A percentile compares a stretch with the other conserved stretches of the same genome.
These are phyloP conservation scores for Thuja plicata DNA, from an alignment of 83 land plant genomes.

Conservation along the genomic window DNA sequence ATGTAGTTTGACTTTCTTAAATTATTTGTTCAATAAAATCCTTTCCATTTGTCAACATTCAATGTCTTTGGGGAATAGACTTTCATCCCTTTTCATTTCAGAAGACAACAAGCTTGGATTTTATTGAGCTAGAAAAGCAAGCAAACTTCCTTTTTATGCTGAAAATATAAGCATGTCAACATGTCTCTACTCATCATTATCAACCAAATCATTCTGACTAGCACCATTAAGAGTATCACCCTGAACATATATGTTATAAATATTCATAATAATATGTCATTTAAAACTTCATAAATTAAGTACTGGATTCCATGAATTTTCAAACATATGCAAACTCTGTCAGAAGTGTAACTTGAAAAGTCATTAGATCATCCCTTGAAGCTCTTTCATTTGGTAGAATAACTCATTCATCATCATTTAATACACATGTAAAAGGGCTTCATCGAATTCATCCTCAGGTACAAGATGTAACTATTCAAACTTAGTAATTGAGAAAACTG, in stretches of 20 bases:
- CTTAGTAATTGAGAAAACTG: no score
- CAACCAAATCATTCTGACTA: neutral
- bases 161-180: neutral
- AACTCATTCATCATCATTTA: no score
- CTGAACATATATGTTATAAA: neutral
- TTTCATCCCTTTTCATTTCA: neutral
- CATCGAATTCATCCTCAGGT: no score
- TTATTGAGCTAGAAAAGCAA: neutral
- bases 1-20: neutral
- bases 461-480: no score
- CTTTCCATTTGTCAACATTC: neutral
- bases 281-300: no score
- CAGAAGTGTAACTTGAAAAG: no score
- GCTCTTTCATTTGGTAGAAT: no score
- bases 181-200: neutral
- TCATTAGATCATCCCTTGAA: no score
- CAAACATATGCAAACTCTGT: no score
- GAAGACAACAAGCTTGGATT: neutral
- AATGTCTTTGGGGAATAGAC: neutral
- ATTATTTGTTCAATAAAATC: neutral
- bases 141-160: neutral
- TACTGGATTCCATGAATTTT: no score
- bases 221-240: neutral
- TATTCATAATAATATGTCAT: no score
- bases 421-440: no score